Conservation (phyloP, 805 yeast species). For the Metschnikowia lunata region DNA sequence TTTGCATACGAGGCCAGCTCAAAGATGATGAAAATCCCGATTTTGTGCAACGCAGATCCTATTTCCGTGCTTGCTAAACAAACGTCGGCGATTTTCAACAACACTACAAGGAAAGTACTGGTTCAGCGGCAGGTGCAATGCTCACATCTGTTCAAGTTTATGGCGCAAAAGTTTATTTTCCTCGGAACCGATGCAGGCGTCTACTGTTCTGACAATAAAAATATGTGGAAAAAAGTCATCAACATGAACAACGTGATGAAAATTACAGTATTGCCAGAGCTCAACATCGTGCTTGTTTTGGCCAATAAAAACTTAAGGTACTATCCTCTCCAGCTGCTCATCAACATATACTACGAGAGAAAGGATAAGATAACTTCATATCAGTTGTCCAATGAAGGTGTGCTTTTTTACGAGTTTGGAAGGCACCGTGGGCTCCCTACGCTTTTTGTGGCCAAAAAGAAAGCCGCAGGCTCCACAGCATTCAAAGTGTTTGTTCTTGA, state of each 20-base stretch:
- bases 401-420: conserved; percentile 61
- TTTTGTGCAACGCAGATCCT: conserved; percentile 50
- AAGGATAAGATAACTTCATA: conserved; percentile 43
- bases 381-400: conserved; percentile 45
- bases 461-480: conserved; percentile 40
- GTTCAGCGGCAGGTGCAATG: conserved; percentile 39
- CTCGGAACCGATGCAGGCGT: conserved; percentile 66
- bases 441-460: conserved; percentile 54
- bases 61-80: conserved; percentile 27
- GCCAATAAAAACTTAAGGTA: conserved; percentile 57
- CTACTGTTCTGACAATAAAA: conserved; percentile 44
- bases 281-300: conserved; percentile 53
- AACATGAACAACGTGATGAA: conserved; percentile 50
- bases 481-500: conserved; percentile 58
- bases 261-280: conserved; percentile 54
- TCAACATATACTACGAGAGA: conserved; percentile 51
- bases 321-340: conserved; percentile 57
- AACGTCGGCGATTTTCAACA: neutral
- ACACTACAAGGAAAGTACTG: neutral
- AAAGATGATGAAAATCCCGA: conserved; percentile 48
- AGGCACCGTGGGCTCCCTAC: conserved; percentile 58
- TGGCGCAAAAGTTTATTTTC: conserved; percentile 43
- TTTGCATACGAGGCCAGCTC: conserved; percentile 62
- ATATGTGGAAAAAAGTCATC: conserved; percentile 58
- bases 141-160: conserved; percentile 42